Conservation (phyloP, 768 basidiomycete species). For the Suillus weaverae region DNA sequence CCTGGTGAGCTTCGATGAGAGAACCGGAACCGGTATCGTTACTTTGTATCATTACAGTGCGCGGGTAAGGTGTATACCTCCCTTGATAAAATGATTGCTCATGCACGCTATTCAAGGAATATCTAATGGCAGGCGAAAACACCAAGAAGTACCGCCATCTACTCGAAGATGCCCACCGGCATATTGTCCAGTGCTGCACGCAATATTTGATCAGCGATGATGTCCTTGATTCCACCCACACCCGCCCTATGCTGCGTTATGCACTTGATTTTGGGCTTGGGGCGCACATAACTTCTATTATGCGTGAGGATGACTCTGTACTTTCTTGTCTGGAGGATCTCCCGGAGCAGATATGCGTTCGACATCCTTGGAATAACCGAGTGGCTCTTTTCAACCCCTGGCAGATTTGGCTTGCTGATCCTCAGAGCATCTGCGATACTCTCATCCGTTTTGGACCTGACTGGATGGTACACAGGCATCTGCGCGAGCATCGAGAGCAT, state of each 20-base stretch:
- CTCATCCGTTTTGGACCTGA: background rate
- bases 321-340: slow-evolving; percentile 3
- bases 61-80: slow-evolving; percentile 13
- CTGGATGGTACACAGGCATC: background rate
- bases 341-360: background rate
- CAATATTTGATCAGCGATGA: background rate
- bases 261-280: background rate
- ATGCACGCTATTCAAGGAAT: background rate
- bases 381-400: background rate
- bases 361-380: background rate
- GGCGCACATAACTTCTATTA: background rate
- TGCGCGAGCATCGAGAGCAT: background rate
- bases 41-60: slow-evolving; percentile 26
- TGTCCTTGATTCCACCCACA: background rate
- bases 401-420: background rate
- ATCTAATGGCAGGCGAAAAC: background rate
- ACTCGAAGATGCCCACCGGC: background rate
- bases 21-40: slow-evolving; percentile 10
- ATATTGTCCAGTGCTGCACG: background rate
- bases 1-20: slow-evolving; percentile 17
- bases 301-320: background rate
- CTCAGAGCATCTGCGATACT: background rate
- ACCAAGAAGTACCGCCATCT: background rate
- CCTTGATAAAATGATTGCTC: background rate
- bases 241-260: slow-evolving; percentile 4